These are phyloP conservation scores for Yamadazyma kanchanaburiensis DNA, from an alignment of 1,139 yeast species.

Conservation along the genomic window DNA sequence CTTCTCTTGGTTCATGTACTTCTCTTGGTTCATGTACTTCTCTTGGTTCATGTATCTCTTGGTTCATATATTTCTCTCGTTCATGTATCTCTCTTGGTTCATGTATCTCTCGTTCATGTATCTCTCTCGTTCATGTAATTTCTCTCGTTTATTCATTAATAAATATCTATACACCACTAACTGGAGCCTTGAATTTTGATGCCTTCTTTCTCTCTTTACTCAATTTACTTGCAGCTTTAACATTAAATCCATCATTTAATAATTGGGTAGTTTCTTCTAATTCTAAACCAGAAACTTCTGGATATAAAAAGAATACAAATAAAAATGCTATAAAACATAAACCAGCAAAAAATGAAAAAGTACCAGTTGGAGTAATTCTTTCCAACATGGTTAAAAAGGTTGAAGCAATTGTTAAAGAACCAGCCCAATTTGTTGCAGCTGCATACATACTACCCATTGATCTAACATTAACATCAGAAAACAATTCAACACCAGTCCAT, in stretches of 20 bases:
- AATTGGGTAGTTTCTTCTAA: slow-evolving; percentile 86
- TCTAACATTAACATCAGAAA: slow-evolving; percentile 84
- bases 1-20: no score
- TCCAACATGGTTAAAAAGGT: slow-evolving; percentile 92
- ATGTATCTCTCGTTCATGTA: no score
- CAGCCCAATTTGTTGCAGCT: slow-evolving; percentile 95
- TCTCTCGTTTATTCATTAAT: no score
- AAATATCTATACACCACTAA: no score
- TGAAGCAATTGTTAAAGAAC: slow-evolving; percentile 85
- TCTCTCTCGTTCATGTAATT: no score
- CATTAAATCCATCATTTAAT: slow-evolving; percentile 79
- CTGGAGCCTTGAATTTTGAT: slow-evolving; percentile 7
- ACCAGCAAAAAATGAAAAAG: slow-evolving; percentile 87
- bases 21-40: no score
- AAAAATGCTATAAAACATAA: slow-evolving; percentile 68
- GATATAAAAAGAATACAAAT: slow-evolving; percentile 78
- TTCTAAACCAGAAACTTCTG: slow-evolving; percentile 87
- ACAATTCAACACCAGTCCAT: slow-evolving; percentile 95
- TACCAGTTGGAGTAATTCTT: slow-evolving; percentile 91
- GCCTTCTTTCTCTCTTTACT: slow-evolving; percentile 46
- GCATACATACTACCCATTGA: slow-evolving; percentile 90
- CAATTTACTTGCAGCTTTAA: slow-evolving; percentile 62
- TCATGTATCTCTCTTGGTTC: no score
- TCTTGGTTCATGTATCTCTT: no score
- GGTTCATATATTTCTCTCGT: no score